These are phyloP conservation scores for Cladosporium velox DNA, from an alignment of 2,329 filamentous ascomycete genomes.

Conservation along the genomic window DNA sequence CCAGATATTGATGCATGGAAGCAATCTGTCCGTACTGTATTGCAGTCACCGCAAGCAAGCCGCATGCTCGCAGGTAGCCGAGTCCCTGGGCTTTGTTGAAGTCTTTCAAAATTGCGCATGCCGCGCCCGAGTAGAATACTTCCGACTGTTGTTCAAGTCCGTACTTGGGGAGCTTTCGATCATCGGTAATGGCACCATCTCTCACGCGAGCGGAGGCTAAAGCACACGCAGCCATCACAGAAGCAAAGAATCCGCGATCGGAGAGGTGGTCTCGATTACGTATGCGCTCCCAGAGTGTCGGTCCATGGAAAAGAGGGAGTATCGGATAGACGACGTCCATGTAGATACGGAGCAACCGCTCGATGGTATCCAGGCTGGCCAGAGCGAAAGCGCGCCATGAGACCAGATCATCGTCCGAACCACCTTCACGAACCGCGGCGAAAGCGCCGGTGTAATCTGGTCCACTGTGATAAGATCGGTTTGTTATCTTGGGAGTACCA, in stretches of 20 bases:
- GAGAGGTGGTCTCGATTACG: slow-evolving; percentile 46
- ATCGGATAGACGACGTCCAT: slow-evolving; percentile 58
- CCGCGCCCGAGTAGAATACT: slow-evolving; percentile 48
- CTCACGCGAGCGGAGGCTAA: slow-evolving; percentile 52
- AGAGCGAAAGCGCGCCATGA: slow-evolving; percentile 47
- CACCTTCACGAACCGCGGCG: slow-evolving; percentile 29
- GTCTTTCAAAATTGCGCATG: slow-evolving; percentile 44
- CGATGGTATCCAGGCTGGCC: slow-evolving; percentile 43
- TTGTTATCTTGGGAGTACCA: neutral
- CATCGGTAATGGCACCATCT: slow-evolving; percentile 50
- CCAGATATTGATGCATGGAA: slow-evolving; percentile 54
- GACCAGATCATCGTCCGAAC: slow-evolving; percentile 30
- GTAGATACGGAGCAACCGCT: slow-evolving; percentile 50
- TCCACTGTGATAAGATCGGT: neutral
- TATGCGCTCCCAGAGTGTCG: slow-evolving; percentile 46
- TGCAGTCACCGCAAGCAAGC: slow-evolving; percentile 52
- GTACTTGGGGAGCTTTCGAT: slow-evolving; percentile 32
- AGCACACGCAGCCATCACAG: slow-evolving; percentile 55
- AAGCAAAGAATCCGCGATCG: slow-evolving; percentile 50
- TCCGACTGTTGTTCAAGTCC: slow-evolving; percentile 40
- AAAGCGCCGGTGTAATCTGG: slow-evolving; percentile 29
- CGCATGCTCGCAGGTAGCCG: slow-evolving; percentile 50
- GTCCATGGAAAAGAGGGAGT: slow-evolving; percentile 55
- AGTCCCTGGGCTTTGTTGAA: slow-evolving; percentile 39
- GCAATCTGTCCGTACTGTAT: slow-evolving; percentile 55